Base-by-base conservation (phyloP, 1,139 yeast species). In the Blastobotrys petasosporus region DNA sequence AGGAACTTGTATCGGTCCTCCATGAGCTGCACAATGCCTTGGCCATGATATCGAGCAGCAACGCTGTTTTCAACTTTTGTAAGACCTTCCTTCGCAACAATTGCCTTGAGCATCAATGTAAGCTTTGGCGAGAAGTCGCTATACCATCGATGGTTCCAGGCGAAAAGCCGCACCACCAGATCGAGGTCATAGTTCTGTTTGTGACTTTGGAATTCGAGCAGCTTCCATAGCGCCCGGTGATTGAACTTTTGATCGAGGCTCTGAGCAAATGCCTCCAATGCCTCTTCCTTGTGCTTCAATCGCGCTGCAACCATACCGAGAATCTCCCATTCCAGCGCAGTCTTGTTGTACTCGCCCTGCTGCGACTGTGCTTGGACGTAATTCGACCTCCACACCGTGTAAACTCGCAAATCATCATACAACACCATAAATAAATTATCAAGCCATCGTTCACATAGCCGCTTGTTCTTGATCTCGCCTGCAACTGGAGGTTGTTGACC, bases 131-230 rank as follows among this genome's bases (percentile, higher is more conserved):
- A 82, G 59, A 88, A 90, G 55, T 90, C 96, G 53, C 81, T 77
- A 67, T 92, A 94, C 98, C 98, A 94, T 62, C 98, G 79, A 66
- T 88, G 97, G 62, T 88, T 85, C 97, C 97, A 92, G 16, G 94
- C 95, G 32, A 84, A 70, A 48, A 92, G 70, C 57, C 83, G 84
- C 42, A 88, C 86, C 50, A 82, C 69, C 36, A 85, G 70, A 51
- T 84, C 92, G 54, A 88, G 70, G 16, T 54, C 56, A 48, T 44
- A 48, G 54, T 41, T 55, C 49, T 31, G 28, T 45, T 51, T 54
- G 23, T 45, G 64, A 53, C 54, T 71, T 60, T 85, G 85, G 60
- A 76, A 82, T 48, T 75, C 80, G 51, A 92, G 70, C 64, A 90
- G 68, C 59, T 84, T 85, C 62, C 85, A 75, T 39, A 90, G 81